Evolutionary conservation across 176 grass and related monocot genomes (phyloP).

Genomic region (Puya raimondii): DNA sequence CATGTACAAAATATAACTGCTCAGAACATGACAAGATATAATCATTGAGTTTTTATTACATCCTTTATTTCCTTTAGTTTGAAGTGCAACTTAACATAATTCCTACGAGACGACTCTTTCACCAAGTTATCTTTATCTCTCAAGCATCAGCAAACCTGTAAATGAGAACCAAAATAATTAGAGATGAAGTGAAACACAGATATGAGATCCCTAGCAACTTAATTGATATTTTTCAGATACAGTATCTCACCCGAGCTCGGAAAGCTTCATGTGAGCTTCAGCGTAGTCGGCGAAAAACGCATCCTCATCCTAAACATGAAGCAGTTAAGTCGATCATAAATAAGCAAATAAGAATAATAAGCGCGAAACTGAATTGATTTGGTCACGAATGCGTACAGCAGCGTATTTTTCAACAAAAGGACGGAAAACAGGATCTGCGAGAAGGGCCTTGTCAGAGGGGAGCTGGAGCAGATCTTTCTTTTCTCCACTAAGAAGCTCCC

Average conservation of each 20-base stretch:
- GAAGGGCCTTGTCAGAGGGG: conserved; percentile 67
- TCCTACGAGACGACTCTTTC: neutral
- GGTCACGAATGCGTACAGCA: conserved; percentile 25
- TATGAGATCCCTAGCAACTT: neutral
- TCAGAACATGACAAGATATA: too few relatives aligned
- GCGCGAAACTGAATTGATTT: neutral
- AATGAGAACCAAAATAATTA: neutral
- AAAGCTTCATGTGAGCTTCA: conserved; percentile 78
- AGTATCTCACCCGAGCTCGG: conserved; percentile 56
- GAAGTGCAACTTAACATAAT: neutral
- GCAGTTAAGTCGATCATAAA: neutral
- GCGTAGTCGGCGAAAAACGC: conserved; percentile 76
- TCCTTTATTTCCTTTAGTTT: too few relatives aligned
- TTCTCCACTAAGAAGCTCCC: conserved; percentile 65
- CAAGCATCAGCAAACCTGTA: neutral
- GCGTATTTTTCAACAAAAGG: conserved; percentile 82
- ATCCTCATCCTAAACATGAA: conserved; percentile 55
- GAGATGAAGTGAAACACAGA: neutral
- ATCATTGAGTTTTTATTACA: too few relatives aligned
- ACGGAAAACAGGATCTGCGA: conserved; percentile 56
- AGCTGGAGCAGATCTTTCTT: conserved; percentile 75
- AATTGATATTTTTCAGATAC: neutral
- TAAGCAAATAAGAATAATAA: neutral
- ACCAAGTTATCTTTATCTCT: neutral
- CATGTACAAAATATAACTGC: too few relatives aligned